Evolutionary conservation across 345 rosid species (phyloP).

Genomic region (Melaleuca quinquenervia): DNA sequence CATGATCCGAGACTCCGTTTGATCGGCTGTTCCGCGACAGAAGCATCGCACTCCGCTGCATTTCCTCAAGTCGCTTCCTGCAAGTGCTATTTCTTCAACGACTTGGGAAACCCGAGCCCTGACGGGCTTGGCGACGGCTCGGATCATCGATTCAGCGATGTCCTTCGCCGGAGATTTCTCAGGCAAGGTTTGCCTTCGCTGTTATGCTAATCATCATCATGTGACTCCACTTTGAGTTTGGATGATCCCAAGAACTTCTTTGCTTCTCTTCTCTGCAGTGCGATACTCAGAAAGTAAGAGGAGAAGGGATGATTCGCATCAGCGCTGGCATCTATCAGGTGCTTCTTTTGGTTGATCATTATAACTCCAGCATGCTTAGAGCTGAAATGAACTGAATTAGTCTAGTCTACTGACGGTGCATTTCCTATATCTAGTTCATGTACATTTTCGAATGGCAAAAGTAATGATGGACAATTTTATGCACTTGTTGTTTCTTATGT

Average conservation of each 20-base stretch:
- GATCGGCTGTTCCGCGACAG: constrained; percentile 12
- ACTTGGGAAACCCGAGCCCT: constrained; percentile 52
- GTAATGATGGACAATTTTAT: neutral
- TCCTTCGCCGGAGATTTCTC: constrained; percentile 74
- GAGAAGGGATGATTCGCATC: constrained; percentile 16
- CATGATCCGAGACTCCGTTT: neutral
- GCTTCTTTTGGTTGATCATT: neutral
- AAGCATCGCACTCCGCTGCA: constrained; percentile 41
- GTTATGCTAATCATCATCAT: neutral
- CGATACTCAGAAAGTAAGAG: constrained; percentile 34
- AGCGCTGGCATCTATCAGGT: constrained; percentile 33
- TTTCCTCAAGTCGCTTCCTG: constrained; percentile 57
- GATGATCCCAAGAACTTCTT: neutral
- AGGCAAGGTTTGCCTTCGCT: constrained; percentile 42
- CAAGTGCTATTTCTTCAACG: constrained; percentile 81
- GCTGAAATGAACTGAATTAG: neutral
- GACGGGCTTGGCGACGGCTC: constrained; percentile 25
- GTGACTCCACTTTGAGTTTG: neutral
- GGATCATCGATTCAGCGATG: constrained; percentile 41
- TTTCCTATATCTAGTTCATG: neutral
- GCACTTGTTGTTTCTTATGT: neutral
- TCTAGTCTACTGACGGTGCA: neutral
- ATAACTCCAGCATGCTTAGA: neutral
- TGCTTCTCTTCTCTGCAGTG: constrained; percentile 23
- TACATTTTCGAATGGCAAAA: neutral